Conservation (phyloP, 108 stramenopile species). For the Cyclotella baltica region DNA sequence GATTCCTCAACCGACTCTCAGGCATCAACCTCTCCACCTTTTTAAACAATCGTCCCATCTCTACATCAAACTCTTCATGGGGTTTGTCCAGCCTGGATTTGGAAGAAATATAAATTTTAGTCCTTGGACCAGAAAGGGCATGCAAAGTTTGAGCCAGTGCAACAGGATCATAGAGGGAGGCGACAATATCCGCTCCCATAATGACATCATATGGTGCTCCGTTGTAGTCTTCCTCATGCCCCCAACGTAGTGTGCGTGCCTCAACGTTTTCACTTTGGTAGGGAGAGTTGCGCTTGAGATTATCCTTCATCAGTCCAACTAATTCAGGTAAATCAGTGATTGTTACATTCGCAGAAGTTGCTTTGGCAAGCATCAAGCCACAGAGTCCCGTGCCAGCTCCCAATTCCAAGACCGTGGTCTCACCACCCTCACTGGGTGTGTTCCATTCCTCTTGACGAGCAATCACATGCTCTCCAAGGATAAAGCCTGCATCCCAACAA, state of each 20-base stretch:
- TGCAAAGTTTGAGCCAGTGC: constrained; percentile 76
- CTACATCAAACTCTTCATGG: constrained; percentile 63
- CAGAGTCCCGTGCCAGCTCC: constrained; percentile 85
- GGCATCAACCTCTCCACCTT: constrained; percentile 40
- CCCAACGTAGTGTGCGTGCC: constrained; percentile 69
- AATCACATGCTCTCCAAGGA: constrained; percentile 79
- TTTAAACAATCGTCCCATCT: constrained; percentile 60
- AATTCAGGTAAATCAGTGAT: constrained; percentile 80
- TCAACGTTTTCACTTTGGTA: constrained; percentile 13
- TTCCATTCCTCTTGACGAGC: constrained; percentile 41
- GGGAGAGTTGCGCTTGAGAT: constrained; percentile 54
- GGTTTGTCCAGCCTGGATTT: constrained; percentile 65
- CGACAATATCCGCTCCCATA: constrained; percentile 84
- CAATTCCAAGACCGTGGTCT: constrained; percentile 64
- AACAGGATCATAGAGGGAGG: constrained; percentile 73
- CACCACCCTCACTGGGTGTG: background rate
- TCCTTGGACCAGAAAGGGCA: constrained; percentile 56
- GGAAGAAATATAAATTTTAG: constrained; percentile 67
- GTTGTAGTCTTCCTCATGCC: constrained; percentile 45
- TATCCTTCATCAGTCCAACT: constrained; percentile 62
- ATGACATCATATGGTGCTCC: constrained; percentile 68
- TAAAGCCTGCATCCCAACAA: constrained; percentile 84
- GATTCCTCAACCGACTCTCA: constrained; percentile 66
- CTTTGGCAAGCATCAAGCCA: constrained; percentile 69
- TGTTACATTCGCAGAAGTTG: constrained; percentile 51